phyloP scores from a whole-genome alignment of 352 stramenopile genomes.

The Elongisporangium prolatum region DNA sequence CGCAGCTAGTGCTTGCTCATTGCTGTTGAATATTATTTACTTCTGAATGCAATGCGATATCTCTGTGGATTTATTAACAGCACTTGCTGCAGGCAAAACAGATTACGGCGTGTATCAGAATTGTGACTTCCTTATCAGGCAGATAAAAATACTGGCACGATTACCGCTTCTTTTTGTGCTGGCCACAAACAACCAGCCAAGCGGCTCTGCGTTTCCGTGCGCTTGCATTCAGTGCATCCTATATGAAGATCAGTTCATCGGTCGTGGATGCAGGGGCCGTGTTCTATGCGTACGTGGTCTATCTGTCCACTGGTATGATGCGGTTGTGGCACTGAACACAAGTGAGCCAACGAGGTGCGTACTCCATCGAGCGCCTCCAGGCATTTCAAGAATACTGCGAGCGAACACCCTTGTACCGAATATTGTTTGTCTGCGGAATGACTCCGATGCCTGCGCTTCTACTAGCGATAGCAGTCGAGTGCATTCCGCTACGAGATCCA shows the following conservation, averaged over 20 bases:
- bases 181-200: background rate
- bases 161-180: background rate
- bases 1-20: background rate
- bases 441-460: slow-evolving; percentile 13
- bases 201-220: background rate
- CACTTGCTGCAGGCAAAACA: too few relatives aligned
- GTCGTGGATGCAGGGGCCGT: background rate
- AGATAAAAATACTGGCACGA: background rate
- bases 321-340: background rate
- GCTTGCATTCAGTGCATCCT: background rate
- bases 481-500: slow-evolving; percentile 16
- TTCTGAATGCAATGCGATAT: too few relatives aligned
- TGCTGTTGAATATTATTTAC: background rate
- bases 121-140: background rate
- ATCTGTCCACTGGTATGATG: background rate
- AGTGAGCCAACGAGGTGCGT: slow-evolving; percentile 17
- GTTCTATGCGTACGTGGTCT: background rate
- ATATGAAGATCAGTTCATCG: background rate
- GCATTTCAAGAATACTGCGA: slow-evolving; percentile 6
- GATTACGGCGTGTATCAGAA: background rate
- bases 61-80: too few relatives aligned
- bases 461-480: slow-evolving; percentile 12
- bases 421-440: slow-evolving; percentile 3
- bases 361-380: slow-evolving; percentile 7
- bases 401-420: background rate